Base-by-base conservation (phyloP, 495 filamentous ascomycete species). In the Penicillium argentinense region DNA sequence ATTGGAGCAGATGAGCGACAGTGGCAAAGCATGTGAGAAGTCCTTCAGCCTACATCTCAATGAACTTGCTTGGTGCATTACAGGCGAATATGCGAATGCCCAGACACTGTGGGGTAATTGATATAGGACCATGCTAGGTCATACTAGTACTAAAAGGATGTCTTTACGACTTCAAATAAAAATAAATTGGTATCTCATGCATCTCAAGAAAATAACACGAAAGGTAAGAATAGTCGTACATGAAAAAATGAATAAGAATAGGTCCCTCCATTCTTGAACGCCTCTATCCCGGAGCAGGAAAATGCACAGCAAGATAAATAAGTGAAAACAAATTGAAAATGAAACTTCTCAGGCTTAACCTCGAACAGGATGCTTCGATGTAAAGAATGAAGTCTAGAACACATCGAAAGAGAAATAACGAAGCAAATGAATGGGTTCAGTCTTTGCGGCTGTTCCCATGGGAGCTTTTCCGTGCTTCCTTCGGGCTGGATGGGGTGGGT, bases 1-100 rank as follows among this genome's bases (percentile, higher is more conserved):
- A 57, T 76, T 49, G 55, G 44, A 17, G 60, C 51, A 1, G 57
- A 67, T 54, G 69, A 76, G 50, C 57, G 58, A 28, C 59, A 73
- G 37, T 70, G 67, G 66, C 68, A 60, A 47, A 34, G 47, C 51
- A 21, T 46, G 43, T 47, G 39, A 18, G 41, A 30, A n/a, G n/a
- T n/a, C n/a, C n/a, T n/a, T n/a, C n/a, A n/a, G n/a, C n/a, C 26
- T 21, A 25, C 23, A 29, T 16, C 32, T 3, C n/a, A 52, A 49
- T 36, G 13, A 38, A 39, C n/a, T n/a, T n/a, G n/a, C n/a, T n/a
- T n/a, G n/a, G n/a, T 36, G 27, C 25, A 42, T 49, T 39, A 12
- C 25, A 28, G 25, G 5, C 6, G 6, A 28, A 28, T 28, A 12
- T 12, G 25, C 5, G 25, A 28, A 28, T 28, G 25, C 5, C 25